Conservation (phyloP, 805 yeast species). For the Zygosaccharomyces pseudorouxii region DNA sequence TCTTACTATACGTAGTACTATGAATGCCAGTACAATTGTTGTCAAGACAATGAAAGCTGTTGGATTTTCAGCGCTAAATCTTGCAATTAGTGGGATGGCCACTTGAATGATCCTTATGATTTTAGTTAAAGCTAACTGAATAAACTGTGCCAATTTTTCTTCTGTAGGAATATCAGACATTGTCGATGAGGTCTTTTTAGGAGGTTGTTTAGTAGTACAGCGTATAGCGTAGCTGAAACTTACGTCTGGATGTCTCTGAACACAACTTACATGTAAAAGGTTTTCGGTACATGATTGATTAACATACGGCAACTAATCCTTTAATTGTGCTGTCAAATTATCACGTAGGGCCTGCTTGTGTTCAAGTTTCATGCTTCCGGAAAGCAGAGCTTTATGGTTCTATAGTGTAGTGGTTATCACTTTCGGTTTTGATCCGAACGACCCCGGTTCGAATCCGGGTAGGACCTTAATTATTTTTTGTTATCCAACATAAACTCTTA, state of each 20-base stretch:
- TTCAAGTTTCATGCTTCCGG: too few relatives aligned
- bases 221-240: background rate
- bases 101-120: slow-evolving; percentile 18
- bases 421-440: slow-evolving; percentile 75
- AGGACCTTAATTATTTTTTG: slow-evolving; percentile 47
- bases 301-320: too few relatives aligned
- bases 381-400: slow-evolving; percentile 33
- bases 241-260: background rate
- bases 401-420: slow-evolving; percentile 81
- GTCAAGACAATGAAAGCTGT: slow-evolving; percentile 24
- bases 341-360: too few relatives aligned
- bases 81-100: slow-evolving; percentile 16
- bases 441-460: slow-evolving; percentile 87
- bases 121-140: slow-evolving; percentile 10
- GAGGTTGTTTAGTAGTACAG: background rate
- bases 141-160: slow-evolving; percentile 11
- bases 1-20: slow-evolving; percentile 29
- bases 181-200: background rate
- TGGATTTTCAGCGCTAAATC: slow-evolving; percentile 33
- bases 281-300: too few relatives aligned
- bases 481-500: background rate
- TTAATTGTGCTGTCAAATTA: too few relatives aligned
- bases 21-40: slow-evolving; percentile 19
- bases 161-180: slow-evolving; percentile 11
- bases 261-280: too few relatives aligned